These are phyloP conservation scores for Mycena citricolor DNA, from an alignment of 1,284 basidiomycete genomes.

Conservation along the genomic window DNA sequence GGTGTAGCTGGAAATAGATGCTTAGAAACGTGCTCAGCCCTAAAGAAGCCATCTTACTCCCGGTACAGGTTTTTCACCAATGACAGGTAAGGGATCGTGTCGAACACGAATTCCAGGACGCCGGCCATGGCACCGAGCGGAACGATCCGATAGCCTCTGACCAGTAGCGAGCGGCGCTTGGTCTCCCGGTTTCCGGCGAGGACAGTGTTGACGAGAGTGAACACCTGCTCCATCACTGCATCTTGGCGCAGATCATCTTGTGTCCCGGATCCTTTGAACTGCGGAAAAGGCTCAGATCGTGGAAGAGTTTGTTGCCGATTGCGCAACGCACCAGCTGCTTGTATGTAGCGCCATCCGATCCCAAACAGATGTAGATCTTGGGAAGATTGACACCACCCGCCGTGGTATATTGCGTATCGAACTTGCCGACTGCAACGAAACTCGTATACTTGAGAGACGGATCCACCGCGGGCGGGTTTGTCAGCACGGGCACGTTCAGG, in stretches of 20 bases:
- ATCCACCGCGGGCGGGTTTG: slow-evolving; percentile 73
- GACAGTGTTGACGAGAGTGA: slow-evolving; percentile 84
- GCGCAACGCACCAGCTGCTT: slow-evolving; percentile 73
- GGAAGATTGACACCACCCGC: slow-evolving; percentile 85
- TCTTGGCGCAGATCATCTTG: slow-evolving; percentile 91
- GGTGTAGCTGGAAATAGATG: too few species aligned
- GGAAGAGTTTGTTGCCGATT: too few species aligned
- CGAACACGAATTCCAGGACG: slow-evolving; percentile 87
- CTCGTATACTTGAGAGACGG: slow-evolving; percentile 64
- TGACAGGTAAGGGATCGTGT: slow-evolving; percentile 73
- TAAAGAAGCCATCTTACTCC: too few species aligned
- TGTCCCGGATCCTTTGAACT: slow-evolving; percentile 91
- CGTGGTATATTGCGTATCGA: slow-evolving; percentile 57
- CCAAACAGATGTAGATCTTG: slow-evolving; percentile 77
- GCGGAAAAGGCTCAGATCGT: too few species aligned
- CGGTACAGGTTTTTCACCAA: too few species aligned
- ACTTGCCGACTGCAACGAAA: slow-evolving; percentile 67
- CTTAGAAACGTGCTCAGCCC: too few species aligned
- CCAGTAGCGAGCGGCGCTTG: slow-evolving; percentile 66
- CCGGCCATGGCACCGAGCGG: slow-evolving; percentile 84
- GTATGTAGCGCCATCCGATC: slow-evolving; percentile 68
- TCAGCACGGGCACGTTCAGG: slow-evolving; percentile 80
- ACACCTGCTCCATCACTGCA: slow-evolving; percentile 99
- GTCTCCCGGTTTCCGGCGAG: slow-evolving; percentile 77
- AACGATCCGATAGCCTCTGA: slow-evolving; percentile 88